A percentile compares a stretch with the other conserved stretches of the same genome.
phyloP scores from a whole-genome alignment of 345 rosid species.

The Populus pruinosa region DNA sequence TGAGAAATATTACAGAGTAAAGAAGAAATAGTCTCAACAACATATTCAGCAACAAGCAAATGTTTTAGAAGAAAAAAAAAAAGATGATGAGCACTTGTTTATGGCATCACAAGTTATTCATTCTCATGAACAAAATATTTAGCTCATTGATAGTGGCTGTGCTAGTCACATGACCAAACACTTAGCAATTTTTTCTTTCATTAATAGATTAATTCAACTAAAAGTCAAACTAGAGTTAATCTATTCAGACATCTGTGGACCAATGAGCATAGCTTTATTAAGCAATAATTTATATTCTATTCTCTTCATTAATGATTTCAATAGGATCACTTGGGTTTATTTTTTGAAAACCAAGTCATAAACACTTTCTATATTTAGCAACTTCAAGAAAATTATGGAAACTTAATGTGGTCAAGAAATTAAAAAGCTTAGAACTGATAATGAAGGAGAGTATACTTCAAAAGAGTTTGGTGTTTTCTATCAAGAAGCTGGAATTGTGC shows the following conservation, averaged over 20 bases:
- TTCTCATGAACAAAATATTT: neutral
- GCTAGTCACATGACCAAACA: neutral
- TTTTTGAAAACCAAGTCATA: neutral
- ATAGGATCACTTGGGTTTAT: neutral
- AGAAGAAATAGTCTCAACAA: neutral
- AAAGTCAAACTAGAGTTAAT: neutral
- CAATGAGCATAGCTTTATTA: neutral
- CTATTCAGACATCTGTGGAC: neutral
- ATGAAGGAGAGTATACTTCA: neutral
- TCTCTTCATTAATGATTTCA: neutral
- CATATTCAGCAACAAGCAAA: neutral
- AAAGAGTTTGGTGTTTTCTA: neutral
- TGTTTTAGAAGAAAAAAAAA: neutral
- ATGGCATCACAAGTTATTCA: neutral
- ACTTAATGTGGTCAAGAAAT: neutral
- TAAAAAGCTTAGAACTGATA: neutral
- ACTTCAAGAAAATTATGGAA: neutral
- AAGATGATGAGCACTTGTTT: neutral
- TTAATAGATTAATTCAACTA: neutral
- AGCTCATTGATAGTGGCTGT: neutral
- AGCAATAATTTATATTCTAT: neutral
- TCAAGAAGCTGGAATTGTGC: neutral
- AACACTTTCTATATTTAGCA: neutral
- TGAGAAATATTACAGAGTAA: neutral
- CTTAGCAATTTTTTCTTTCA: neutral